phyloP scores from a whole-genome alignment of 495 filamentous ascomycete species.

The Trypethelium eluteriae region DNA sequence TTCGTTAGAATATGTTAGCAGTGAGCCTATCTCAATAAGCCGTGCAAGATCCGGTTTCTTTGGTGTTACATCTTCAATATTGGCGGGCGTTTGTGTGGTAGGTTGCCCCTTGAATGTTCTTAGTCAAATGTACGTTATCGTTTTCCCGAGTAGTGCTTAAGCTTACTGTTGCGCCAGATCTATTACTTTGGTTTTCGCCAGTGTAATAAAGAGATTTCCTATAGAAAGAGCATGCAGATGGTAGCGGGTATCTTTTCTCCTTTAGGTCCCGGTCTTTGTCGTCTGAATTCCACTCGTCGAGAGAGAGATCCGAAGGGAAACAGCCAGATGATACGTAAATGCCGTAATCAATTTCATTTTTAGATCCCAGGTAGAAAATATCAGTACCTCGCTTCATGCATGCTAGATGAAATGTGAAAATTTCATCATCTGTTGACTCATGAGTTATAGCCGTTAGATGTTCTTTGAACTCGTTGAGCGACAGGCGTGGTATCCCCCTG shows the following conservation, averaged over 20 bases:
- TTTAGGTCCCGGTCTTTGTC: too few relatives aligned
- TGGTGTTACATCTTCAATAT: background rate
- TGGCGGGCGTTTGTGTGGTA: background rate
- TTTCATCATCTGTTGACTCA: background rate
- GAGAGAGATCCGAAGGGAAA: background rate
- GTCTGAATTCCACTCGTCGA: background rate
- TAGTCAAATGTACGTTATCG: background rate
- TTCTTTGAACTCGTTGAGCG: background rate
- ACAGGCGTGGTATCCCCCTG: background rate
- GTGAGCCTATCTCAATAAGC: background rate
- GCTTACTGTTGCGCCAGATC: background rate
- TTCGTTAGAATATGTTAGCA: background rate
- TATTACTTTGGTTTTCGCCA: too few relatives aligned
- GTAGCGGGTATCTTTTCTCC: too few relatives aligned
- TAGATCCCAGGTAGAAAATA: background rate
- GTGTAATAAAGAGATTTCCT: too few relatives aligned
- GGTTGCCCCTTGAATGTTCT: background rate
- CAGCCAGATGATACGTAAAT: background rate
- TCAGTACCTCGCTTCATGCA: background rate
- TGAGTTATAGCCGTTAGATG: background rate
- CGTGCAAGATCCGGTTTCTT: background rate
- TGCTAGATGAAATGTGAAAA: background rate
- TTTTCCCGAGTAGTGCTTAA: background rate
- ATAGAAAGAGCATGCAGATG: too few relatives aligned
- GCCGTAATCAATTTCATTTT: background rate